phyloP scores from a whole-genome alignment of 768 basidiomycete species.

The Leccinum uliginosum region DNA sequence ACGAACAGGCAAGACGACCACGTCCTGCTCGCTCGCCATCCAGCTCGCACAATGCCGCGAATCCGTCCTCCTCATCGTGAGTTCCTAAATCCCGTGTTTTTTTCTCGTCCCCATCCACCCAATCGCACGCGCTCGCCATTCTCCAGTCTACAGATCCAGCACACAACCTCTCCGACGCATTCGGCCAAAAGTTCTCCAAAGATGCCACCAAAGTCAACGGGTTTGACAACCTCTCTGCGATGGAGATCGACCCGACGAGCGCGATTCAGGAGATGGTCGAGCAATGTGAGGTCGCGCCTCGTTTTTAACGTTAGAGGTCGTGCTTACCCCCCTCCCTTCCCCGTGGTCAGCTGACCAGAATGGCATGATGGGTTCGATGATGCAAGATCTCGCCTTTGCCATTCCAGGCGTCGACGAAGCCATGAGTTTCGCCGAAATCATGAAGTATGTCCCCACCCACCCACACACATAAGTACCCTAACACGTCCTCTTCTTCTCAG shows the following conservation, averaged over 20 bases:
- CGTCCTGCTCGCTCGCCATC: constrained; percentile 96
- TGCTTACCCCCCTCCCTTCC: not conserved
- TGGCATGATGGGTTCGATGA: constrained; percentile 98
- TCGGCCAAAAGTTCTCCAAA: constrained; percentile 98
- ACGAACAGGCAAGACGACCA: constrained; percentile 88
- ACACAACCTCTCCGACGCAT: constrained; percentile 97
- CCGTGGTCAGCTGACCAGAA: constrained; percentile 78
- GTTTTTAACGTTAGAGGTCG: not conserved
- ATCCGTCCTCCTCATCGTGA: constrained; percentile 94
- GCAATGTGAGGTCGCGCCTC: constrained; percentile 53
- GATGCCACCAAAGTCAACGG: constrained; percentile 98
- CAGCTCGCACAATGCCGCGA: constrained; percentile 87
- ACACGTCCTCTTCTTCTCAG: constrained; percentile 36
- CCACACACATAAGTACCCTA: not conserved
- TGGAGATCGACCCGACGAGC: constrained; percentile 99
- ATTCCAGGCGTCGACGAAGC: constrained; percentile 99
- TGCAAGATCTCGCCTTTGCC: constrained; percentile 99
- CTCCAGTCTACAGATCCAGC: constrained; percentile 98
- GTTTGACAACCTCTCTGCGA: constrained; percentile 93
- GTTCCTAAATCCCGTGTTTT: constrained; percentile 34
- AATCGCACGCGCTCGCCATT: not conserved
- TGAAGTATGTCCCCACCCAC: constrained; percentile 63
- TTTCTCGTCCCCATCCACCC: not conserved
- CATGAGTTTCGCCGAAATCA: constrained; percentile 99
- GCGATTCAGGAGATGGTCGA: constrained; percentile 99